These are phyloP conservation scores for Strigomonas culicis DNA, from an alignment of 208 protist species.

Conservation along the genomic window DNA sequence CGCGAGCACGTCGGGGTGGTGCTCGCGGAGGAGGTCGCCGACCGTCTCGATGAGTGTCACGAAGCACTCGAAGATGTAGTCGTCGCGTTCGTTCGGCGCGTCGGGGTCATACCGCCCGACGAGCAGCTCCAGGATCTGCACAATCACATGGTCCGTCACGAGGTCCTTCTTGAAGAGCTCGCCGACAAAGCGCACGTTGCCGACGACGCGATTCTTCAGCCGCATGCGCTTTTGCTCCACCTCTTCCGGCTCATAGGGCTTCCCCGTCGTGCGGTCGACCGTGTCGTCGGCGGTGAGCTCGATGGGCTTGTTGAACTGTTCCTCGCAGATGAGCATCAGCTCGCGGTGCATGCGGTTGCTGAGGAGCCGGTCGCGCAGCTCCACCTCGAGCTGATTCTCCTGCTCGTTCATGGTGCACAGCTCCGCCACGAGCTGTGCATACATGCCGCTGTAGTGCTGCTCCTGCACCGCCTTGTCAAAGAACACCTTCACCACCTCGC, in stretches of 20 bases:
- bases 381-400: conserved; percentile 43
- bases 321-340: conserved; percentile 58
- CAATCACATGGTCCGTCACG: conserved; percentile 55
- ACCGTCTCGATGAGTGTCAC: conserved; percentile 53
- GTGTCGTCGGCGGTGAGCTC: conserved; percentile 65
- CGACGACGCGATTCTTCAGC: conserved; percentile 72
- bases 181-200: conserved; percentile 84
- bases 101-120: conserved; percentile 51
- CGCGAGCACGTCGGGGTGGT: conserved; percentile 31
- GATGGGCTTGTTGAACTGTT: conserved; percentile 64
- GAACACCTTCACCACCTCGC: conserved; percentile 78
- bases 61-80: conserved; percentile 82
- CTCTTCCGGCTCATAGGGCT: conserved; percentile 58
- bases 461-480: conserved; percentile 87
- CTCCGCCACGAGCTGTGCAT: conserved; percentile 65
- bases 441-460: conserved; percentile 72
- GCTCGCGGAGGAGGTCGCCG: conserved; percentile 29
- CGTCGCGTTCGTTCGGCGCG: conserved; percentile 41
- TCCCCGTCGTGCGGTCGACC: conserved; percentile 65
- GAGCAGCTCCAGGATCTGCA: conserved; percentile 58
- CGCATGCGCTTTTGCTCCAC: conserved; percentile 58
- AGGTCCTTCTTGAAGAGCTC: conserved; percentile 78
- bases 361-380: conserved; percentile 53
- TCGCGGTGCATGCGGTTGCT: conserved; percentile 55
- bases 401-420: conserved; percentile 58